Conservation (phyloP, 306 rosid genomes). For the Adenanthera pavonina region DNA sequence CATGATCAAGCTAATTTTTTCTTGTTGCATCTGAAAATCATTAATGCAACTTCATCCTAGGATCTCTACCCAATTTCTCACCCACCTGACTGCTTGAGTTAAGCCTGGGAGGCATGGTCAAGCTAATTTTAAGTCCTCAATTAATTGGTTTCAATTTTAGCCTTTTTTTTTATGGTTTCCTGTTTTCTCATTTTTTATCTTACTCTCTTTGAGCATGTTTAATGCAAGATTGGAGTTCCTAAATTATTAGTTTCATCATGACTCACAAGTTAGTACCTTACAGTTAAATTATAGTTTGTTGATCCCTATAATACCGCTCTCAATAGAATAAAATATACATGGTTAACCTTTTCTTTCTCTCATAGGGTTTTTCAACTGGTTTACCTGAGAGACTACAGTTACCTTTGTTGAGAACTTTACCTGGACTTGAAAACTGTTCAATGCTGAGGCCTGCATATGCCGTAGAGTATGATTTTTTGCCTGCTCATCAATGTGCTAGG, state of each 20-base stretch:
- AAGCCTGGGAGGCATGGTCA: neutral
- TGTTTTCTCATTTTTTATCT: neutral
- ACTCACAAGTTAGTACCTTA: neutral
- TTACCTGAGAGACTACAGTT: constrained; percentile 92
- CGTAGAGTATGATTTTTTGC: constrained; percentile 94
- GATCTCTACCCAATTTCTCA: neutral
- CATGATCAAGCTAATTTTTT: neutral
- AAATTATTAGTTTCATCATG: neutral
- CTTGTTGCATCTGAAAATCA: neutral
- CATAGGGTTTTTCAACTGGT: constrained; percentile 95
- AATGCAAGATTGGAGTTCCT: neutral
- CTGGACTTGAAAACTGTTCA: constrained; percentile 96
- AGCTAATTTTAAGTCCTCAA: neutral
- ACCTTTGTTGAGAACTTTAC: constrained; percentile 94
- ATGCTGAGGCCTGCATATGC: constrained; percentile 99
- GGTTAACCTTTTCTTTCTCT: constrained; percentile 32
- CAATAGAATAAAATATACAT: constrained; percentile 18
- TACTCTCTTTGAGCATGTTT: neutral
- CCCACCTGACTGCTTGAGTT: neutral
- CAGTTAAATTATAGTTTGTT: constrained; percentile 7
- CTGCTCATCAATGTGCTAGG: constrained; percentile 88
- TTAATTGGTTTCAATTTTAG: neutral
- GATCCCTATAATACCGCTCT: constrained; percentile 7
- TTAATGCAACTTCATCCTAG: constrained; percentile 1
- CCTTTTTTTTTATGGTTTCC: neutral